These are phyloP conservation scores for Pochonia chlamydosporia DNA, from an alignment of 2,329 filamentous ascomycete species.

Conservation along the genomic window DNA sequence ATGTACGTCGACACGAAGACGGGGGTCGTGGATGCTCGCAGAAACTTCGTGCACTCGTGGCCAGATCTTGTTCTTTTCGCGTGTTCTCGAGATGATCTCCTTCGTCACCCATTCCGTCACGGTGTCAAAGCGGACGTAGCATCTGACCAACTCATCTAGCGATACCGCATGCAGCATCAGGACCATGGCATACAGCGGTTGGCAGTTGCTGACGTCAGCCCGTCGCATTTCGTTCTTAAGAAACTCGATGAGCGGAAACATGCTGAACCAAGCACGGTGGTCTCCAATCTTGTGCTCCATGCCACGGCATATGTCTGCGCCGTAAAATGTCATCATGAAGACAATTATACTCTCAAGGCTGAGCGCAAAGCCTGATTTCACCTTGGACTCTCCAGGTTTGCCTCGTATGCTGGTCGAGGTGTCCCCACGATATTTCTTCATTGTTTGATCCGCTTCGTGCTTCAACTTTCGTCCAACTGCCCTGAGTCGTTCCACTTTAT, in stretches of 20 bases:
- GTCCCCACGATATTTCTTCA: conserved; percentile 22
- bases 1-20: conserved; percentile 24
- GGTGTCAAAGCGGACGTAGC: conserved; percentile 21
- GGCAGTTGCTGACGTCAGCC: conserved; percentile 24
- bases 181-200: conserved; percentile 35
- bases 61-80: conserved; percentile 21
- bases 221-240: conserved; percentile 34
- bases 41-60: conserved; percentile 24
- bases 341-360: conserved; percentile 45
- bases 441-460: conserved; percentile 43
- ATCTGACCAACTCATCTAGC: conserved; percentile 39
- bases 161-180: conserved; percentile 38
- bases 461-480: conserved; percentile 45
- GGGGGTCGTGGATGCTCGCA: conserved; percentile 21
- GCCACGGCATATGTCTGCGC: conserved; percentile 37
- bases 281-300: conserved; percentile 39
- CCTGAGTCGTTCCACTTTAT: conserved; percentile 31
- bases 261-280: conserved; percentile 33
- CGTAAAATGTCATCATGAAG: conserved; percentile 49
- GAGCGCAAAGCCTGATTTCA: conserved; percentile 36
- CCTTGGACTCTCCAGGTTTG: conserved; percentile 25
- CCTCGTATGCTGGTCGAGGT: conserved; percentile 15
- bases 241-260: conserved; percentile 38
- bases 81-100: conserved; percentile 10
- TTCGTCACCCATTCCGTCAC: conserved; percentile 7